phyloP scores from a whole-genome alignment of 176 grass and related monocot genomes.

The Lolium rigidum region DNA sequence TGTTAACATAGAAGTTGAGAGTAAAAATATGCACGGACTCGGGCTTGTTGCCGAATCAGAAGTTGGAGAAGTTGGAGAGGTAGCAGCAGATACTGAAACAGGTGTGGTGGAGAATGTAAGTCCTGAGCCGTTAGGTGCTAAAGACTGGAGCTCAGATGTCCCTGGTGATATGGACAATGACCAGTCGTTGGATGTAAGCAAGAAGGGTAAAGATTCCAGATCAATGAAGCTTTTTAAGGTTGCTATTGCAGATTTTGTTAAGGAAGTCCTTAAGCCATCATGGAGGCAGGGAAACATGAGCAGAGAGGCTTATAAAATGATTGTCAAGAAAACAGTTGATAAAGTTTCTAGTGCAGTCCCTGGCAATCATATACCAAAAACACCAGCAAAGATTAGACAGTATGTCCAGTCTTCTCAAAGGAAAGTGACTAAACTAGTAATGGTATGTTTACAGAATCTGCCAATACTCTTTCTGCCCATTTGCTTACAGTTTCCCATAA shows the following conservation, averaged over 20 bases:
- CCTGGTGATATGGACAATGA: conserved; percentile 67
- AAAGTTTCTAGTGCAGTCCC: conserved; percentile 87
- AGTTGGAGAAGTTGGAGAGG: conserved; percentile 83
- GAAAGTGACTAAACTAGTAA: conserved; percentile 97
- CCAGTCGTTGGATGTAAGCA: conserved; percentile 62
- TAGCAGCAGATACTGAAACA: conserved; percentile 70
- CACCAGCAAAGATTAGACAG: conserved; percentile 82
- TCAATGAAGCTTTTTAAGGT: conserved; percentile 90
- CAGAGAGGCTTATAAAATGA: conserved; percentile 94
- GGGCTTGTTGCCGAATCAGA: conserved; percentile 70
- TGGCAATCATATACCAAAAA: conserved; percentile 83
- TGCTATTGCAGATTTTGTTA: conserved; percentile 96
- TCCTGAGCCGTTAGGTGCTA: conserved; percentile 67
- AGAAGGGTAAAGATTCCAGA: conserved; percentile 74
- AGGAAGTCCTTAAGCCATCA: conserved; percentile 92
- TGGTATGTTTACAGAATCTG: conserved; percentile 70
- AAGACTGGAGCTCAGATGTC: conserved; percentile 65
- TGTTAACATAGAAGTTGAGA: conserved; percentile 60
- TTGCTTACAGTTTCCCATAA: conserved; percentile 35
- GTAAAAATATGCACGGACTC: conserved; percentile 55
- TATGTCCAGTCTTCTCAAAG: conserved; percentile 84
- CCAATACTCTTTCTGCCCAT: conserved; percentile 39
- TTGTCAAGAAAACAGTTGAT: conserved; percentile 99
- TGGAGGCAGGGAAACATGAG: conserved; percentile 98
- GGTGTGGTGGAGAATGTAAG: conserved; percentile 85